phyloP scores from a whole-genome alignment of 2,329 filamentous ascomycete genomes.

The Penicillium sp. region DNA sequence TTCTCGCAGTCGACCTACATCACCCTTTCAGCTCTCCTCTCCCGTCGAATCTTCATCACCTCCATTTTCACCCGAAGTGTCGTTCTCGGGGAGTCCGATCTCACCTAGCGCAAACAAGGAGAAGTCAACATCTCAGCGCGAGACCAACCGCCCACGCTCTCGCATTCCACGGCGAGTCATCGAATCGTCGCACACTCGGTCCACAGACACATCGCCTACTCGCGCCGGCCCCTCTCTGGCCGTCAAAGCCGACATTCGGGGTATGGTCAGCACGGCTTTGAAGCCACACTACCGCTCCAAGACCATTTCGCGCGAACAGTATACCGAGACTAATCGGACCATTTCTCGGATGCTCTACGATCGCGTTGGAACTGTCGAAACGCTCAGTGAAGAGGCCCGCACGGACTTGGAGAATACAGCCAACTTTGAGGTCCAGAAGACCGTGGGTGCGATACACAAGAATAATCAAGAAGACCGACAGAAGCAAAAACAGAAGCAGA shows the following conservation, averaged over 20 bases:
- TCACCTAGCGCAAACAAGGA: constrained; percentile 13
- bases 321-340: constrained; percentile 86
- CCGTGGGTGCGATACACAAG: constrained; percentile 55
- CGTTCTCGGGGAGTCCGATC: constrained; percentile 61
- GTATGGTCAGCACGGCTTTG: constrained; percentile 80
- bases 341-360: constrained; percentile 89
- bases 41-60: constrained; percentile 38
- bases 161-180: constrained; percentile 33
- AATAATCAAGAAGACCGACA: constrained; percentile 22
- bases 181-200: constrained; percentile 40
- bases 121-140: constrained; percentile 17
- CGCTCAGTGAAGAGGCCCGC: constrained; percentile 67
- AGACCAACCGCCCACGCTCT: constrained; percentile 24
- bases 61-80: constrained; percentile 71
- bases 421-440: constrained; percentile 74
- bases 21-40: constrained; percentile 41
- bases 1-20: constrained; percentile 39
- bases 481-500: constrained; percentile 26
- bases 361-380: constrained; percentile 57
- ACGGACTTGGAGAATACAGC: constrained; percentile 77
- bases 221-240: constrained; percentile 71
- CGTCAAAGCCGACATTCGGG: constrained; percentile 85
- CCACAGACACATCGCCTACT: constrained; percentile 69
- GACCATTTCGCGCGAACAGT: constrained; percentile 83
- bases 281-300: constrained; percentile 81